Evolutionary conservation across 2,329 filamentous ascomycete species (phyloP), one percentile per base, ranked within the genome.

Genomic region (Thielaviopsis euricoi): DNA sequence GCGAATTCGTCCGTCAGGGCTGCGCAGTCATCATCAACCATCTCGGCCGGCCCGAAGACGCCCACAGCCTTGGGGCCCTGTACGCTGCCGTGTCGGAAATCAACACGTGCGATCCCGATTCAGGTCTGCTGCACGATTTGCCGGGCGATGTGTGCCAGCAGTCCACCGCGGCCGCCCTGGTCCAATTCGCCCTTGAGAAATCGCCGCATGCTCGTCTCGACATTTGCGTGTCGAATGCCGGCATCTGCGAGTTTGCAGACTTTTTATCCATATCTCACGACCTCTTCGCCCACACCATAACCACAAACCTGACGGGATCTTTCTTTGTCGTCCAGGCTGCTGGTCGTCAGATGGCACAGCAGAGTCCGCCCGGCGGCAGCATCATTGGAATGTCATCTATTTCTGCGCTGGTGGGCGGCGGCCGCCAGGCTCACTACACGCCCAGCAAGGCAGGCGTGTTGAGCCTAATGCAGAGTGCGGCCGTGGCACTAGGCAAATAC

Each of bases 251-350:
- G 62, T 96, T 96, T 70, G 84, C 85, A 60, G 87, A 94, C 63
- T 94, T 96, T 66, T 71, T 96, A 23, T 81, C 85, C 21, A 78
- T 95, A 50, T 75, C 81, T 10, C 78, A 82, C 1, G 78, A 84
- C 58, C 81, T 94, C 57, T 86, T 89, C 66, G 72, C 79, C 61
- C 74, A 76, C 57, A 94, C 89, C 2, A 74, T 94, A 48, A 74
- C 79, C 43, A 91, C 87, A 54, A 95, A 95, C 71, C 81, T 95
- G 63, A 82, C 85, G 63, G 89, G 89, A 51, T 86, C 89, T n/a
- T 95, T 94, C 73, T 90, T 89, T 73, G 78, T 87, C 40, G 84
- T 86, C 22, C 89, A 95, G 74, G 87, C 89, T 0, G 89, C 88
- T 1, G 89, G 87, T 1, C 79, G 83, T 2, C 87, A 93, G 68